phyloP scores from a whole-genome alignment of 306 rosid genomes.

The Comarum palustre region DNA sequence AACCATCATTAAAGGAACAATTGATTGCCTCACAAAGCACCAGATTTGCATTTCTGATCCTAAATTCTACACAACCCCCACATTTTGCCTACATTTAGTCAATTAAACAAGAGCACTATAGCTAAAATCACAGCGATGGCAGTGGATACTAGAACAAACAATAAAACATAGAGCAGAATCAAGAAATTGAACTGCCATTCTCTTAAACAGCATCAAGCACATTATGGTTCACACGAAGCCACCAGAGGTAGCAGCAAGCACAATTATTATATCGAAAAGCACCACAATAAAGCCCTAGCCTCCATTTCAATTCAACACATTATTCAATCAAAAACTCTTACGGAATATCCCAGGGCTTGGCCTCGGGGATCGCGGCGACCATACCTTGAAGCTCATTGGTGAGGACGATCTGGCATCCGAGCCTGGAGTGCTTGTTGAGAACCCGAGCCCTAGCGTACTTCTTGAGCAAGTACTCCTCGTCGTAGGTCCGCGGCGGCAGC shows the following conservation, averaged over 20 bases:
- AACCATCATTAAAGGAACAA: too few relatives aligned
- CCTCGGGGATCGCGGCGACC: conserved; percentile 84
- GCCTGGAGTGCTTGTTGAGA: conserved; percentile 79
- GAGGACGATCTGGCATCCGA: conserved; percentile 85
- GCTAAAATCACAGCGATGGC: too few relatives aligned
- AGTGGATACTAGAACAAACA: too few relatives aligned
- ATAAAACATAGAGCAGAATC: not conserved
- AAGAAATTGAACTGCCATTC: conserved; percentile 4
- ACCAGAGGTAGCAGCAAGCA: not conserved
- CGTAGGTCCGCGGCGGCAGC: conserved; percentile 79
- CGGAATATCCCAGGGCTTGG: conserved; percentile 87
- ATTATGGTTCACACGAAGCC: conserved; percentile 13
- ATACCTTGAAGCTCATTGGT: conserved; percentile 83
- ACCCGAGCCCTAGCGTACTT: conserved; percentile 57
- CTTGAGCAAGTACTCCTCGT: conserved; percentile 77
- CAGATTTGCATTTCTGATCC: too few relatives aligned
- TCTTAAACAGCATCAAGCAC: not conserved
- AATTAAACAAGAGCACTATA: too few relatives aligned
- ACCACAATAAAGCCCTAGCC: not conserved
- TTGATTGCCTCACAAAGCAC: too few relatives aligned
- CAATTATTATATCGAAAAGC: conserved; percentile 17
- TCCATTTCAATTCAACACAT: not conserved
- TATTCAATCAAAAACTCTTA: conserved; percentile 21
- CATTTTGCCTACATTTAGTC: too few relatives aligned
- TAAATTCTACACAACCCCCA: too few relatives aligned